Base-by-base conservation (phyloP, 306 rosid genomes). In the Prunus armeniaca region DNA sequence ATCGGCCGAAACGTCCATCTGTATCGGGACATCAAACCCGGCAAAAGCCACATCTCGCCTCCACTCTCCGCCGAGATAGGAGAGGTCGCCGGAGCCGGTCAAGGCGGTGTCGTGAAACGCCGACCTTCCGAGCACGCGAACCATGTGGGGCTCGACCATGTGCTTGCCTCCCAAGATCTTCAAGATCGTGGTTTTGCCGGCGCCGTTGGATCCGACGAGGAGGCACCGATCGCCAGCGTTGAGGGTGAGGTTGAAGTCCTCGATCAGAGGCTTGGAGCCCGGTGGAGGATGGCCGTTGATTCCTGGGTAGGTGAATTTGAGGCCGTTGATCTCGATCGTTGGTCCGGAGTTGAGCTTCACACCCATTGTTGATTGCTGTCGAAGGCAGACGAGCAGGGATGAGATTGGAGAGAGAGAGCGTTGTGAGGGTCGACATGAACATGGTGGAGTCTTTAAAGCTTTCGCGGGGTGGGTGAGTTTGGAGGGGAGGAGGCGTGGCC, bases 11-110 rank as follows among this genome's bases (percentile, higher is more conserved):
- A 94, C 75, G 75, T 92, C 95, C 92, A 95, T 92, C 66, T 95
- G 98, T 52, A 95, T 90, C 34, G 97, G 86, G 83, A 95, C 91
- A 3, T 88, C 98, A 74, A 89, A 94, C 47, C 98, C 97, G 4
- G 98, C 97, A 78, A 92, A 92, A 43, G 98, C 98, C 79, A 95
- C 96, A 51, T 95, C 98, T 51, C 97, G 80, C 81, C 91, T 84
- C 98, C 98, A 95, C 96, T 92, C 98, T 62, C 98, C 96, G 17
- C 96, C 97, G 10, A 92, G 96, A 79, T 94, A 94, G 38, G 88
- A 85, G 10, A 94, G 94, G 80, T 94, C 92, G 71, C 97, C 96
- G 71, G 97, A 94, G 70, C 88, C 85, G 30, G 77, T 38, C 50
- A 94, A 84, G 71, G 67, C 58, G 27, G 98, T 94, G 81, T 94